A percentile compares a stretch with the other conserved stretches of the same genome.
phyloP scores from a whole-genome alignment of 2,329 filamentous ascomycete genomes.

The Colletotrichum tamarilloi region DNA sequence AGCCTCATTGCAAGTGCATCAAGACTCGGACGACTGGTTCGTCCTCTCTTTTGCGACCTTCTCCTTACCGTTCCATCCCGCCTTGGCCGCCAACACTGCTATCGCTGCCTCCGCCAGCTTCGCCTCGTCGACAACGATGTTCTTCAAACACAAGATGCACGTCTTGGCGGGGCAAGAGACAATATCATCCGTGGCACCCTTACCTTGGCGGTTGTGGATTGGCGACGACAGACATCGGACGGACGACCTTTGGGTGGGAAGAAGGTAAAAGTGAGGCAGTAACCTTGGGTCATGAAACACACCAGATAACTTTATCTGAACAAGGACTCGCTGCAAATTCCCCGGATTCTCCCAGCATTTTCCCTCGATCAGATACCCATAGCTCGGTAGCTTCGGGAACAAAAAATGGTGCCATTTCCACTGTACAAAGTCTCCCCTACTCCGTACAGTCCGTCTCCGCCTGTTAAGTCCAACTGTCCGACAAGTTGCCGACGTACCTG shows the following conservation, averaged over 20 bases:
- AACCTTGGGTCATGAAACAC: slow-evolving; percentile 24
- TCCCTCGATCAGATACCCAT: background rate
- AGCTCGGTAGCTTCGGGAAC: slow-evolving; percentile 28
- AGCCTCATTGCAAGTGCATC: background rate
- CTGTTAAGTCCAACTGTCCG: background rate
- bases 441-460: background rate
- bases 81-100: background rate
- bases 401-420: slow-evolving; percentile 24
- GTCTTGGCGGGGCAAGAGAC: slow-evolving; percentile 13
- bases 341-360: slow-evolving; percentile 27
- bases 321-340: slow-evolving; percentile 24
- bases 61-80: background rate
- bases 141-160: slow-evolving; percentile 5
- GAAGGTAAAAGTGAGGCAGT: slow-evolving; percentile 16
- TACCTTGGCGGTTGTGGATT: background rate
- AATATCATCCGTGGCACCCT: background rate
- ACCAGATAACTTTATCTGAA: slow-evolving; percentile 32
- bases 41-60: slow-evolving; percentile 22
- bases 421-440: background rate
- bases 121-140: background rate
- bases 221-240: background rate
- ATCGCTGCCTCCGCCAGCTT: background rate
- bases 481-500: background rate
- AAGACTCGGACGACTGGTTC: slow-evolving; percentile 20
- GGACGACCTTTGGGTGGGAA: background rate